A percentile compares a stretch with the other conserved stretches of the same genome.
phyloP scores from a whole-genome alignment of 768 basidiomycete species.

The Amanita rimosa region DNA sequence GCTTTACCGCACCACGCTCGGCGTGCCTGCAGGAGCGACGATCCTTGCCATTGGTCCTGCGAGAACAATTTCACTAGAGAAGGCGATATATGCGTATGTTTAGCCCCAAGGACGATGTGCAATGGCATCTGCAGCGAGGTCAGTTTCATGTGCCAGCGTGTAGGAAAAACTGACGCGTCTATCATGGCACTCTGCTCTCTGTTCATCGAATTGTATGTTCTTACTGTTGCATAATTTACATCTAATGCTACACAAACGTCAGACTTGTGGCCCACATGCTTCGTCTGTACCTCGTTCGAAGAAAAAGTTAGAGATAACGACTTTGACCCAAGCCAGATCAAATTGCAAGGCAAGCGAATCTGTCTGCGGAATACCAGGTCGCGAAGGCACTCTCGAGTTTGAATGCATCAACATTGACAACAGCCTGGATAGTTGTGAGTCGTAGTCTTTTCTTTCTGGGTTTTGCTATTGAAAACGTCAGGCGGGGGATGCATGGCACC shows the following conservation, averaged over 20 bases:
- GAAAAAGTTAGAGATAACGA: constrained; percentile 13
- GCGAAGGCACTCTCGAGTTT: constrained; percentile 16
- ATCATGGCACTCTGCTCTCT: background rate
- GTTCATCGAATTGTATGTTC: background rate
- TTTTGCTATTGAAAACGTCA: constrained; percentile 7
- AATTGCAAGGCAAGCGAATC: constrained; percentile 17
- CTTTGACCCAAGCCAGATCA: constrained; percentile 18
- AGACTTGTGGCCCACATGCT: constrained; percentile 22
- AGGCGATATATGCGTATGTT: constrained; percentile 25
- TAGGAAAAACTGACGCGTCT: background rate
- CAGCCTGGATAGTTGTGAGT: constrained; percentile 29
- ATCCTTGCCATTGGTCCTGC: constrained; percentile 27
- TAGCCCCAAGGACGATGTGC: constrained; percentile 22
- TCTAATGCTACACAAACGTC: background rate
- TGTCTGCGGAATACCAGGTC: constrained; percentile 27
- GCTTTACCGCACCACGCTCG: constrained; percentile 19
- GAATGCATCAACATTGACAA: constrained; percentile 27
- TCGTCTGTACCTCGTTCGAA: constrained; percentile 21
- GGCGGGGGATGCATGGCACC: constrained; percentile 30
- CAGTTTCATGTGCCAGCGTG: constrained; percentile 9
- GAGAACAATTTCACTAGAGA: constrained; percentile 15
- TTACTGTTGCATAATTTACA: background rate
- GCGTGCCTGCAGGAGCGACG: constrained; percentile 17
- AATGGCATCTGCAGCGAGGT: constrained; percentile 29
- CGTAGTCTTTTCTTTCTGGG: background rate